Evolutionary conservation across 768 basidiomycete genomes (phyloP).

Genomic region (Clitopilus hobsonii): DNA sequence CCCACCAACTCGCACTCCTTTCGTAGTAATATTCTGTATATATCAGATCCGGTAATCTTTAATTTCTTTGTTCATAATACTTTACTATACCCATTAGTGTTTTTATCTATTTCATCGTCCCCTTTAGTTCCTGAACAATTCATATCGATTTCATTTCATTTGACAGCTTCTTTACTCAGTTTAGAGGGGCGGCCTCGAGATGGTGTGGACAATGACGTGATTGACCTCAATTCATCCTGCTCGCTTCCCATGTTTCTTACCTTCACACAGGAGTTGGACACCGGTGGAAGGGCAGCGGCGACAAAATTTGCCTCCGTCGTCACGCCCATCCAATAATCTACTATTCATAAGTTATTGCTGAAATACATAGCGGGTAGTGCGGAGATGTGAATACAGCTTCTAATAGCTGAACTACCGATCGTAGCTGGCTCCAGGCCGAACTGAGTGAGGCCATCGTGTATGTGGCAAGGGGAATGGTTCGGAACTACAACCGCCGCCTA

Average conservation of each 20-base stretch:
- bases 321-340: background rate
- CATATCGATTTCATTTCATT: constrained; percentile 1
- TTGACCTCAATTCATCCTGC: background rate
- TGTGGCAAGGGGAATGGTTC: background rate
- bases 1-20: too few relatives aligned
- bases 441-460: background rate
- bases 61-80: background rate
- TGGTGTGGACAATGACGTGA: background rate
- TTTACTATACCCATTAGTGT: background rate
- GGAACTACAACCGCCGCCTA: background rate
- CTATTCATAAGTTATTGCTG: background rate
- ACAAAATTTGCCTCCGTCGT: background rate
- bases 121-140: background rate
- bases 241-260: background rate
- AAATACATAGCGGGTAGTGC: too few relatives aligned
- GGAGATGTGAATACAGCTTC: too few relatives aligned
- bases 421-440: background rate
- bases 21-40: background rate
- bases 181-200: background rate
- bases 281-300: background rate
- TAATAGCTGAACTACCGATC: background rate
- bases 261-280: background rate
- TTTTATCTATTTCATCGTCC: background rate
- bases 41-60: background rate
- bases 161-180: background rate